Base-by-base conservation (phyloP, 306 rosid species). In the Cyclanthera cordifolia region DNA sequence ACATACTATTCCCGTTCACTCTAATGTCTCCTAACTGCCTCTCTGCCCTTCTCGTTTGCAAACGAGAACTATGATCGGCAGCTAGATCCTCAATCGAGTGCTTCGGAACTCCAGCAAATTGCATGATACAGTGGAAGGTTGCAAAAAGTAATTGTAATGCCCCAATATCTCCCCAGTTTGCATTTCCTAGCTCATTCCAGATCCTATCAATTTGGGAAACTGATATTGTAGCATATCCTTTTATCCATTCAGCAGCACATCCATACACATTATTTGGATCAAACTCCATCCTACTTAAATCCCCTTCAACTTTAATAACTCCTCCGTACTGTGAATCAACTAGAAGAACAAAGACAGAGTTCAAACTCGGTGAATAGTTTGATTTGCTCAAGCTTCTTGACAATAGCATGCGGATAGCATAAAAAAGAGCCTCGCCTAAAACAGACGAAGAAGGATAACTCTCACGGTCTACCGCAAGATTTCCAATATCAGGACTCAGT, bases 131-230 rank as follows among this genome's bases (percentile, higher is more conserved):
- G 72, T 93, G 95, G 77, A 89, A 93, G 73, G 90, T 93, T 46
- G 99, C 99, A 81, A 87, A 90, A 55, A 93, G 90, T 65, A 93
- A 69, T 76, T 93, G 99, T 24, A 93, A 79, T 28, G 88, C 82
- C 58, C 99, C 96, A 51, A 93, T 78, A 75, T 90, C 96, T 67
- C 94, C 84, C 99, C 99, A 93, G 73, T 93, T 93, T 53, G 99
- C 94, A 81, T 93, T 93, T 67, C 96, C 99, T 27, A 93, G 94
- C 75, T 90, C 90, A 82, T 93, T 93, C 98, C 98, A 89, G 69
- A 89, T 86, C 77, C 94, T 84, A 83, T 89, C 91, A 70, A 89
- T 75, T 54, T 95, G 89, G 73, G 99, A 93, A 74, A 93, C 89
- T 20, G 96, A 80, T 78, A 93, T 80, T 72, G 75, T 87, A 41